These are phyloP conservation scores for Peronospora farinosa DNA, from an alignment of 352 stramenopile species.

Conservation along the genomic window DNA sequence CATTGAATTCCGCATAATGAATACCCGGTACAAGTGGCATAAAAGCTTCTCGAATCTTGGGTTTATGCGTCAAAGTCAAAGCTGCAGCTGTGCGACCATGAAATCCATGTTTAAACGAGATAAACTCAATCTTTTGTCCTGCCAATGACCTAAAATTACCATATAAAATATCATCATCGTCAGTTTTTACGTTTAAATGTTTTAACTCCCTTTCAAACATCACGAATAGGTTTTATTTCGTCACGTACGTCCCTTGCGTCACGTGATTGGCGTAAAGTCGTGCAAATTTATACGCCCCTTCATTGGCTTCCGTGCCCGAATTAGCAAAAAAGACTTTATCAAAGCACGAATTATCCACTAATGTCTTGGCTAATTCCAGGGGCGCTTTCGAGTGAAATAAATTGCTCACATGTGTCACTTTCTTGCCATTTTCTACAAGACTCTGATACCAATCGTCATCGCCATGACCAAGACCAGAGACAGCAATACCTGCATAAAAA, in stretches of 20 bases:
- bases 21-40: constrained; percentile 72
- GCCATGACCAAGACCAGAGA: constrained; percentile 82
- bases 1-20: constrained; percentile 72
- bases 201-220: too few relatives aligned
- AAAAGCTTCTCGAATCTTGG: constrained; percentile 80
- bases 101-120: constrained; percentile 86
- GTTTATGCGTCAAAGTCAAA: constrained; percentile 84
- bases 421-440: constrained; percentile 54
- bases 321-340: constrained; percentile 99
- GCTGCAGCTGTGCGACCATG: constrained; percentile 73
- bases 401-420: constrained; percentile 94
- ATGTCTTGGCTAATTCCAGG: constrained; percentile 89
- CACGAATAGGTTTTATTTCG: background rate
- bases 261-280: constrained; percentile 67
- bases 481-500: constrained; percentile 92
- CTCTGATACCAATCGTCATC: constrained; percentile 83
- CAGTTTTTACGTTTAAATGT: too few relatives aligned
- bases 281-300: constrained; percentile 85
- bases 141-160: constrained; percentile 41
- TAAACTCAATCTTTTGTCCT: constrained; percentile 76
- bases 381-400: constrained; percentile 95
- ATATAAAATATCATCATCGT: background rate
- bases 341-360: constrained; percentile 94
- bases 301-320: constrained; percentile 88
- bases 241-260: constrained; percentile 59